Conservation (phyloP, 805 yeast species). For the Soucietia sequanensis region DNA sequence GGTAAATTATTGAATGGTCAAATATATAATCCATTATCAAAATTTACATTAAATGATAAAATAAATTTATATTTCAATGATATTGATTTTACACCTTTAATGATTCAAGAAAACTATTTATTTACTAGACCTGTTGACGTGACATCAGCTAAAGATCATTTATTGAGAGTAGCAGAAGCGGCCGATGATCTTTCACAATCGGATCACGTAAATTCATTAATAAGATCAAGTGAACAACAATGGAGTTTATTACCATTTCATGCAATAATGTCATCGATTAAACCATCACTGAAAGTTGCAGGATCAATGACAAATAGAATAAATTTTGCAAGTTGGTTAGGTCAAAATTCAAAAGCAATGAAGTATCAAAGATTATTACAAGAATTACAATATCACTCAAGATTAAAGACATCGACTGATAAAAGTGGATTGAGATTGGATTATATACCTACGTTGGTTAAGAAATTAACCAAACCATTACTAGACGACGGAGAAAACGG, state of each 20-base stretch:
- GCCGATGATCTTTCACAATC: slow-evolving; percentile 85
- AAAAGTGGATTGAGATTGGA: slow-evolving; percentile 72
- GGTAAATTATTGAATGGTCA: slow-evolving; percentile 61
- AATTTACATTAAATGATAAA: slow-evolving; percentile 70
- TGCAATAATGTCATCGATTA: slow-evolving; percentile 80
- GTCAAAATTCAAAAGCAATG: slow-evolving; percentile 81
- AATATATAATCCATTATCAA: slow-evolving; percentile 51
- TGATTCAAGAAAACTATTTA: slow-evolving; percentile 93
- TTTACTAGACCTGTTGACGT: slow-evolving; percentile 56
- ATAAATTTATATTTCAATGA: slow-evolving; percentile 91
- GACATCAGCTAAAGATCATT: slow-evolving; percentile 46
- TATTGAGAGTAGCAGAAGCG: slow-evolving; percentile 69
- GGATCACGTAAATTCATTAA: slow-evolving; percentile 76
- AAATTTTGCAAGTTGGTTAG: slow-evolving; percentile 83
- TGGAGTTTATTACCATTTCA: slow-evolving; percentile 94
- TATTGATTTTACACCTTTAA: slow-evolving; percentile 89
- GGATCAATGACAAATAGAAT: slow-evolving; percentile 70
- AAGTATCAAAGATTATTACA: slow-evolving; percentile 79
- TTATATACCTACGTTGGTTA: slow-evolving; percentile 65
- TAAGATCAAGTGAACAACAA: slow-evolving; percentile 88
- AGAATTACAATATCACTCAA: slow-evolving; percentile 84
- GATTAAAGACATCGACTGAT: slow-evolving; percentile 76
- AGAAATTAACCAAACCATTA: slow-evolving; percentile 60
- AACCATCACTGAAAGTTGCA: slow-evolving; percentile 72
- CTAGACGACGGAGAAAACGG: slow-evolving; percentile 57